Base-by-base conservation (phyloP, 768 basidiomycete species). In the Rhizopogon salebrosus region DNA sequence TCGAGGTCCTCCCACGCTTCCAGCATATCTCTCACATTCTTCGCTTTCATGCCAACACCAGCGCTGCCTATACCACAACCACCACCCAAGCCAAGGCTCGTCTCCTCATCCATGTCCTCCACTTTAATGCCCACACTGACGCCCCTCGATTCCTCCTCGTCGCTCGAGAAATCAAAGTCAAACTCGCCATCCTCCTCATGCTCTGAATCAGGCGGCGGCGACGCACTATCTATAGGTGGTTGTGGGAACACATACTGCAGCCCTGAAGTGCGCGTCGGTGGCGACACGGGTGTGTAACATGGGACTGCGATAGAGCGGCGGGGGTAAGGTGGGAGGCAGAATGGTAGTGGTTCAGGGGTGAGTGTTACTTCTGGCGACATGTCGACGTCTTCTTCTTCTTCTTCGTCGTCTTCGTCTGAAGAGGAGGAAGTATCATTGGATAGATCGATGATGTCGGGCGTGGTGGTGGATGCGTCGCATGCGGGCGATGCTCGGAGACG, bases 1-100 rank as follows among this genome's bases (percentile, higher is more conserved):
- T 85, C 83, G 54, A 82, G 73, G 57, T 79, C 77, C 48, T 88
- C 87, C 86, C 86, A 89, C 16, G 80, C 80, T 52, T 86, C 84
- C 40, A 87, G 65, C 69, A 85, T 77, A 11, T 79, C 79, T 57
- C 82, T 78, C 4, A 86, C 77, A 57, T 88, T 84, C 18, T 70
- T 71, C 1, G 78, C 76, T 39, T 56, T 87, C 84, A 56, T 80
- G 76, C 64, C 87, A 7, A 7, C 27, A 29, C 7, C 65, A 8
- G 60, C 43, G n/a, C 22, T 1, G 42, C 16, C 24, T 4, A 34
- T 13, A 34, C 24, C 16, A 4, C 11, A 11, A 13, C 31, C 27
- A 29, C 27, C 5, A 7, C 27, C 27, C 5, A 9, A 9, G 52
- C 11, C 67, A 59, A 23, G 62, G 62, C 14, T 63, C 2, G 14